phyloP scores from a whole-genome alignment of 1,139 yeast genomes.

The Lodderomyces elongisporus region DNA sequence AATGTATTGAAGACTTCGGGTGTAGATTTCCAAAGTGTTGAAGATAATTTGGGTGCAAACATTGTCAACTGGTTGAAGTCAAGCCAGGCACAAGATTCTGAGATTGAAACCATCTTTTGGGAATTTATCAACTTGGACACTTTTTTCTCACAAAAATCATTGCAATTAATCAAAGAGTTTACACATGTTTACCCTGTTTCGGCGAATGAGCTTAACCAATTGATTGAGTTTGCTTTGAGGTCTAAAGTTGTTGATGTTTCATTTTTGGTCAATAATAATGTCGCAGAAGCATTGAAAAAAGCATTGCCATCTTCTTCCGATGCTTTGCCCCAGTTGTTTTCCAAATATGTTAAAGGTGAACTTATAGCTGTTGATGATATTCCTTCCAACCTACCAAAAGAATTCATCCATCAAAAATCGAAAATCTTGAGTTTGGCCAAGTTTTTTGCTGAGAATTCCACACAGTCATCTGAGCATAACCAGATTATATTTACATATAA shows the following conservation, averaged over 20 bases:
- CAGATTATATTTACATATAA: constrained; percentile 25
- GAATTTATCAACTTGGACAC: constrained; percentile 34
- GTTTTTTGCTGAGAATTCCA: constrained; percentile 25
- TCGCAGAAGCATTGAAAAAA: constrained; percentile 29
- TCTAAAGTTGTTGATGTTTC: constrained; percentile 43
- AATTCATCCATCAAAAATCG: constrained; percentile 31
- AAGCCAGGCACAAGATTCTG: constrained; percentile 26
- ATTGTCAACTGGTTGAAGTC: constrained; percentile 34
- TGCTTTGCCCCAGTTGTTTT: constrained; percentile 25
- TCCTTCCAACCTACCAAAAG: constrained; percentile 17
- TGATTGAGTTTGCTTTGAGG: constrained; percentile 35
- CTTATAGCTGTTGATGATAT: constrained; percentile 13
- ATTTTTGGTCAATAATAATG: constrained; percentile 40
- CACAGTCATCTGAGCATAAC: constrained; percentile 9
- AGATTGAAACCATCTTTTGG: constrained; percentile 35
- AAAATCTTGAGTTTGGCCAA: constrained; percentile 40
- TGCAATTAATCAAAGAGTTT: constrained; percentile 33
- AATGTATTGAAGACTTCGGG: constrained; percentile 27
- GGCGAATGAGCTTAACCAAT: constrained; percentile 27
- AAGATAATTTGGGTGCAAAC: constrained; percentile 33
- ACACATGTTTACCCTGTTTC: constrained; percentile 23
- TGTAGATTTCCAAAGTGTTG: constrained; percentile 32
- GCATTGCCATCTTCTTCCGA: constrained; percentile 11
- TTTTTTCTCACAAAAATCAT: constrained; percentile 25
- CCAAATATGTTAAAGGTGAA: constrained; percentile 35